A percentile compares a stretch with the other conserved stretches of the same genome.
Evolutionary conservation across 148 eudicot species (phyloP).

Genomic region (Dysphania ambrosioides): DNA sequence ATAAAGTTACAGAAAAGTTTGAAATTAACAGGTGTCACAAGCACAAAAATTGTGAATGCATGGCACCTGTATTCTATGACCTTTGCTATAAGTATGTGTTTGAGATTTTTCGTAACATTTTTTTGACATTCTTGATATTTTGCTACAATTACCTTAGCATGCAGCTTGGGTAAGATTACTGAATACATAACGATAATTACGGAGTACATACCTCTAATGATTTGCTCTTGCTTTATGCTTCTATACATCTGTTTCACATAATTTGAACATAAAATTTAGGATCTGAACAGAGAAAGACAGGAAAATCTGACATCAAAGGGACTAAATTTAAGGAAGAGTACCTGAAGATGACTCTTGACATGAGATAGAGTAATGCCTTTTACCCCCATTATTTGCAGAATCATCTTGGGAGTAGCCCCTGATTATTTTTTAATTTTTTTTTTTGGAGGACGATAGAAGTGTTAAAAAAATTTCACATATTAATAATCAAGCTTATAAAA

Average conservation of each 20-base stretch:
- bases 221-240: slow-evolving; percentile 49
- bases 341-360: slow-evolving; percentile 85
- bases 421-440: background rate
- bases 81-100: no score
- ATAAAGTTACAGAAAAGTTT: background rate
- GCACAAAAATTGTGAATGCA: background rate
- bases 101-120: background rate
- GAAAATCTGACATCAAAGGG: background rate
- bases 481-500: no score
- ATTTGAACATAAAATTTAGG: background rate
- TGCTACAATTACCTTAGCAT: slow-evolving; percentile 37
- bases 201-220: slow-evolving; percentile 51
- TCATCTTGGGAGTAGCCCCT: slow-evolving; percentile 82
- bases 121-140: no score
- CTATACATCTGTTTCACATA: slow-evolving; percentile 43
- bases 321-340: background rate
- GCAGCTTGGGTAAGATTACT: no score
- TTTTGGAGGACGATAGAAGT: background rate
- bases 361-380: slow-evolving; percentile 63
- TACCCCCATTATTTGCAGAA: slow-evolving; percentile 57
- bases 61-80: background rate
- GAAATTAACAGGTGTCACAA: background rate
- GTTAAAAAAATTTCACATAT: no score
- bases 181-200: no score
- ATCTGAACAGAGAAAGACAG: no score